These are phyloP conservation scores for Pterocarpus macrocarpus DNA, from an alignment of 306 rosid species.

Conservation along the genomic window DNA sequence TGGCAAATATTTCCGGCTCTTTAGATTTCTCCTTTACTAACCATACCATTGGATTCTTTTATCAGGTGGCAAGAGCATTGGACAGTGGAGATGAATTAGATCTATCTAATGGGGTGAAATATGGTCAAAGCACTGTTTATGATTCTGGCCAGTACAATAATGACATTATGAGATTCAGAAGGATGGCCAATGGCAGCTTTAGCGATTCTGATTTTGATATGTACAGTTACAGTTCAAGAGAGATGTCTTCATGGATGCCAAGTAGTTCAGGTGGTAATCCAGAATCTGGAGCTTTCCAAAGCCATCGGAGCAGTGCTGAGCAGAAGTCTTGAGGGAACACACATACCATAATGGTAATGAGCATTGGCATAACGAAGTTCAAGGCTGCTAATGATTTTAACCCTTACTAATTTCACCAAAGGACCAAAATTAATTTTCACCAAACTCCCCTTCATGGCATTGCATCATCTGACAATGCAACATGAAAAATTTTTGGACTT, in stretches of 20 bases:
- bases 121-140: slow-evolving; percentile 82
- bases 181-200: slow-evolving; percentile 61
- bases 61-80: slow-evolving; percentile 85
- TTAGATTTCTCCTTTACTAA: neutral
- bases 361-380: slow-evolving; percentile 18
- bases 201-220: slow-evolving; percentile 59
- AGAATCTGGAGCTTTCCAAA: slow-evolving; percentile 56
- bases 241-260: slow-evolving; percentile 46
- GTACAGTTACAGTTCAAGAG: slow-evolving; percentile 56
- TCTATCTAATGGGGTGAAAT: slow-evolving; percentile 88
- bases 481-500: neutral
- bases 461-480: slow-evolving; percentile 15
- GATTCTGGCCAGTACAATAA: slow-evolving; percentile 76
- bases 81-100: slow-evolving; percentile 75
- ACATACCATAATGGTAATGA: slow-evolving; percentile 28
- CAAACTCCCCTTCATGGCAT: slow-evolving; percentile 8
- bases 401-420: slow-evolving; percentile 15
- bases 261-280: slow-evolving; percentile 58
- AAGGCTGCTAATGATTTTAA: slow-evolving; percentile 41
- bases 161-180: slow-evolving; percentile 70
- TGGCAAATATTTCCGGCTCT: no score
- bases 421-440: slow-evolving; percentile 7
- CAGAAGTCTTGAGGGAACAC: slow-evolving; percentile 30
- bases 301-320: slow-evolving; percentile 16
- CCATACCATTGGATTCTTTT: slow-evolving; percentile 16